Conservation (phyloP, 768 basidiomycete genomes). For the Lactarius deliciosus region DNA sequence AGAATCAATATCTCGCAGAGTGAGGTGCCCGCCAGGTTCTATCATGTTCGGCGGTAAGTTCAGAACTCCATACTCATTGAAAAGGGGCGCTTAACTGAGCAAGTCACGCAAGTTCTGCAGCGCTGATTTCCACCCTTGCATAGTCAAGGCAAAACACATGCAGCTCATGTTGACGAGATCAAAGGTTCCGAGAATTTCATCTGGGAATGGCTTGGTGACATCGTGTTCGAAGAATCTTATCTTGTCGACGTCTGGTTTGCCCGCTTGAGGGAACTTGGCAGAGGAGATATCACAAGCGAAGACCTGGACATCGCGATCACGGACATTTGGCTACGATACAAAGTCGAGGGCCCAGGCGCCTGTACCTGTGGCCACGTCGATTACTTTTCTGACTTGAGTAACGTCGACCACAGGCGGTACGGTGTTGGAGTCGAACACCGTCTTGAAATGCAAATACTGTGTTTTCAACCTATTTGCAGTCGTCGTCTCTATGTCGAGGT, state of each 20-base stretch:
- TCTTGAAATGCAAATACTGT: neutral
- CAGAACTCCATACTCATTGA: neutral
- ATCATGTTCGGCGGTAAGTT: neutral
- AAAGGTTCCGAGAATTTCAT: conserved; percentile 2
- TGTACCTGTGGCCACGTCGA: neutral
- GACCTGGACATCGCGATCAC: conserved; percentile 2
- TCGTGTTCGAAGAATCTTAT: conserved; percentile 10
- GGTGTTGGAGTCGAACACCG: neutral
- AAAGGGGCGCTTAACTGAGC: neutral
- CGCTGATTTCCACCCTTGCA: neutral
- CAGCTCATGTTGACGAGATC: conserved; percentile 1
- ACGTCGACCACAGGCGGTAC: conserved; percentile 3
- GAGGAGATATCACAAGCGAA: neutral
- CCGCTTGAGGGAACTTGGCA: neutral
- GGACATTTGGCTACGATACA: neutral
- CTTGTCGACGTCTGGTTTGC: neutral
- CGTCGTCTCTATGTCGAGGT: neutral
- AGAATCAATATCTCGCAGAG: neutral
- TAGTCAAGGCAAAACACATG: neutral
- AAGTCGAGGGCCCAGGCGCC: conserved; percentile 1
- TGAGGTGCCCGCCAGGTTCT: conserved; percentile 10
- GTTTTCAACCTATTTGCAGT: neutral
- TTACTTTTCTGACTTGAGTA: neutral
- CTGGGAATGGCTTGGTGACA: neutral
- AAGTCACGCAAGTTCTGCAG: neutral